These are phyloP conservation scores for Euphorbia tirucalli DNA, from an alignment of 345 rosid species.

Conservation along the genomic window DNA sequence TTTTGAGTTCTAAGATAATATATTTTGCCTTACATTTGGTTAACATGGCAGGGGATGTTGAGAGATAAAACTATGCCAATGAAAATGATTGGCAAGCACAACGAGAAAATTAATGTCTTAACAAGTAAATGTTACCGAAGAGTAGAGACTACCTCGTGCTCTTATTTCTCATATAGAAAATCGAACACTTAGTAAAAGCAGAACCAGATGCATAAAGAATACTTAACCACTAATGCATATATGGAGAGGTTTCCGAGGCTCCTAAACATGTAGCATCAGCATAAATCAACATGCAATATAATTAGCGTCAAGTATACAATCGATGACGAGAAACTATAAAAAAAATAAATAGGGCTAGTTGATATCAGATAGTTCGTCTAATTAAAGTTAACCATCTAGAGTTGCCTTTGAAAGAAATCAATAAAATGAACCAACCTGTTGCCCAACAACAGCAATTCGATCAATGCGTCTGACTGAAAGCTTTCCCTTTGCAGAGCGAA, in stretches of 20 bases:
- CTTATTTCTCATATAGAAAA: too few species aligned
- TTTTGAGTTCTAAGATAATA: background rate
- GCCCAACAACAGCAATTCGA: constrained; percentile 84
- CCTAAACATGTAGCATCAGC: background rate
- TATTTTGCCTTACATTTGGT: background rate
- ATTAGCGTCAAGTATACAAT: background rate
- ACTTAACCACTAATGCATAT: background rate
- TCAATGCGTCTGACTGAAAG: constrained; percentile 89
- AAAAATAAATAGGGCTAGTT: background rate
- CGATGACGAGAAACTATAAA: background rate
- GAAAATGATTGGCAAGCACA: background rate
- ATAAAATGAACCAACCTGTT: constrained; percentile 61
- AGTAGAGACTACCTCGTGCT: background rate
- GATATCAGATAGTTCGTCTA: background rate
- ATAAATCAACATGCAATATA: background rate
- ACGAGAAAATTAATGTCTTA: background rate
- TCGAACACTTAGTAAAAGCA: background rate
- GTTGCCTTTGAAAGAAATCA: background rate
- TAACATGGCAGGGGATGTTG: background rate
- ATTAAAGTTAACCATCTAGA: background rate
- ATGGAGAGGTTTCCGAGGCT: background rate
- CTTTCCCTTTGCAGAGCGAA: constrained; percentile 94
- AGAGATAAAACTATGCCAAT: background rate
- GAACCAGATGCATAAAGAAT: background rate
- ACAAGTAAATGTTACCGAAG: background rate